These are phyloP conservation scores for Aureobasidium sp. DNA, from an alignment of 2,329 filamentous ascomycete species.

Conservation along the genomic window DNA sequence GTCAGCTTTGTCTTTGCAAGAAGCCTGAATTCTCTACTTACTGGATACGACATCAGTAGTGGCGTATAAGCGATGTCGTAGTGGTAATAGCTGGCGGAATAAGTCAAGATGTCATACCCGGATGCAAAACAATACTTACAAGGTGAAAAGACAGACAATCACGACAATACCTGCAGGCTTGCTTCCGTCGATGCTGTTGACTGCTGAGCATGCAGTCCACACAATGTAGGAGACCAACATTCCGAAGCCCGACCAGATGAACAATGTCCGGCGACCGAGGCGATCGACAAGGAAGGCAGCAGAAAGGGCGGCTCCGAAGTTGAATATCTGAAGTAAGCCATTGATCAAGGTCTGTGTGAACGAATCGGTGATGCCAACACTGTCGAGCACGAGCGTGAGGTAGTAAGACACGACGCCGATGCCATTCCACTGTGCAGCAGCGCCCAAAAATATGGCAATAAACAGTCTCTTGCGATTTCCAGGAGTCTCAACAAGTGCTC, in stretches of 20 bases:
- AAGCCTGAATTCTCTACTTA: background rate
- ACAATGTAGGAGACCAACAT: slow-evolving; percentile 27
- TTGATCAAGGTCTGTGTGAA: slow-evolving; percentile 31
- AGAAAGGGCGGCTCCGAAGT: slow-evolving; percentile 48
- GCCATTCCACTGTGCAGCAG: slow-evolving; percentile 43
- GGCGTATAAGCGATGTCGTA: slow-evolving; percentile 29
- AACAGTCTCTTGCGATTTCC: slow-evolving; percentile 46
- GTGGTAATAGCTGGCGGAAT: slow-evolving; percentile 31
- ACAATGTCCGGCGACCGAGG: slow-evolving; percentile 23
- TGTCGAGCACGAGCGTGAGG: slow-evolving; percentile 22
- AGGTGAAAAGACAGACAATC: slow-evolving; percentile 30
- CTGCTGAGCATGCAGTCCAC: slow-evolving; percentile 29
- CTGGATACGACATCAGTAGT: slow-evolving; percentile 20
- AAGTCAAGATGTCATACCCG: slow-evolving; percentile 20
- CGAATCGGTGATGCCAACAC: slow-evolving; percentile 22
- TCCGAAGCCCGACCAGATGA: slow-evolving; percentile 25
- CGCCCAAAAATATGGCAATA: slow-evolving; percentile 41
- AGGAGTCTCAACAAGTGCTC: slow-evolving; percentile 51
- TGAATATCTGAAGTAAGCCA: slow-evolving; percentile 51
- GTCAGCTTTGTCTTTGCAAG: background rate
- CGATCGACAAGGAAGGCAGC: slow-evolving; percentile 24
- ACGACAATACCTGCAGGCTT: slow-evolving; percentile 26
- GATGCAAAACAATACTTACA: background rate
- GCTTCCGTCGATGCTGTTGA: slow-evolving; percentile 36
- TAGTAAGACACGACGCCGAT: slow-evolving; percentile 38